These are phyloP conservation scores for Dendrocalamus sinicus DNA, from an alignment of 176 grass and related monocot genomes.

Conservation along the genomic window DNA sequence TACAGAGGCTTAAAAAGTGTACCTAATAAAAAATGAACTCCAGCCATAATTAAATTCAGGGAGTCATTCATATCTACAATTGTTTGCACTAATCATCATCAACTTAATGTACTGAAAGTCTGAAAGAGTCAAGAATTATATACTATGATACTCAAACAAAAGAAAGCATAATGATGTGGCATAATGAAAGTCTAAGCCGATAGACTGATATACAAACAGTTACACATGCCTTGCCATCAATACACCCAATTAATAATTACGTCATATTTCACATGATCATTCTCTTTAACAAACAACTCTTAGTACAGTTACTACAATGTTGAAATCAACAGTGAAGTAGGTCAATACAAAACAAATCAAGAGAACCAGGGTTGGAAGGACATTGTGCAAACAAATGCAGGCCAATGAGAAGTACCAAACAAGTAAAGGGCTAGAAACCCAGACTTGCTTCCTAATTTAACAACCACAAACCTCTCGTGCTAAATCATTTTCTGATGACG, in stretches of 20 bases:
- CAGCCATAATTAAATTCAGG: not conserved
- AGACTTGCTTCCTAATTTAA: not conserved
- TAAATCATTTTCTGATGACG: not conserved
- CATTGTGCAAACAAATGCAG: not conserved
- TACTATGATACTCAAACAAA: not conserved
- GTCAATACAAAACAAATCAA: not conserved
- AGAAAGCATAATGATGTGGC: not conserved
- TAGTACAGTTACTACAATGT: not conserved
- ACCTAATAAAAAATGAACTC: not conserved
- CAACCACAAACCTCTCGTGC: not conserved
- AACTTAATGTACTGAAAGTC: not conserved
- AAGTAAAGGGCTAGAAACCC: not conserved
- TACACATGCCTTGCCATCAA: not conserved
- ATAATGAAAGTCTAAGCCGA: slow-evolving; percentile 1
- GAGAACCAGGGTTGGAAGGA: not conserved
- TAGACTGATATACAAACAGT: not conserved
- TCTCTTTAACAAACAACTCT: not conserved
- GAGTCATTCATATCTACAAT: not conserved
- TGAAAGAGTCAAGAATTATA: not conserved
- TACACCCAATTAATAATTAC: not conserved
- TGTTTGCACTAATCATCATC: not conserved
- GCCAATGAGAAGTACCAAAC: not conserved
- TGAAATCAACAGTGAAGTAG: not conserved
- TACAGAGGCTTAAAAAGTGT: not conserved
- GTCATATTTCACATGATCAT: not conserved